phyloP scores from a whole-genome alignment of 768 basidiomycete genomes.

The Lepiota venenata region DNA sequence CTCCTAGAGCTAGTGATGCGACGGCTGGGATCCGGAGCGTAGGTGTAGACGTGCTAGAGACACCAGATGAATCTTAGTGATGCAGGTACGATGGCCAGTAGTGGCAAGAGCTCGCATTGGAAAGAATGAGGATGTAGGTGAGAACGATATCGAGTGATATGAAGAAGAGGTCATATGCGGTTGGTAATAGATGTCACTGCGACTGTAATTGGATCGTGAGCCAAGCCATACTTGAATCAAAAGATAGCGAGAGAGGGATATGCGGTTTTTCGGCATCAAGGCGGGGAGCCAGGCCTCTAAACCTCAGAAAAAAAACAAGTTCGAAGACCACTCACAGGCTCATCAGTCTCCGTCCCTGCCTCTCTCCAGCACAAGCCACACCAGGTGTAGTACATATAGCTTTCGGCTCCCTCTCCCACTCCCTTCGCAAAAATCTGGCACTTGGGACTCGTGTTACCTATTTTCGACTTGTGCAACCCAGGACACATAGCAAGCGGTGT shows the following conservation, averaged over 20 bases:
- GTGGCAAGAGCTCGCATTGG: slow-evolving; percentile 60
- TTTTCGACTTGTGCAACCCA: not conserved
- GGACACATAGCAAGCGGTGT: not conserved
- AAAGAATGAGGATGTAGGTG: slow-evolving; percentile 30
- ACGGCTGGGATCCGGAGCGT: slow-evolving; percentile 10
- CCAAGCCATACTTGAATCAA: no score
- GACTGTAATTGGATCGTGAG: slow-evolving; percentile 29
- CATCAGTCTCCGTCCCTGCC: slow-evolving; percentile 77
- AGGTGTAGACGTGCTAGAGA: slow-evolving; percentile 43
- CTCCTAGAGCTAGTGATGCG: slow-evolving; percentile 30
- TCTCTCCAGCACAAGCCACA: slow-evolving; percentile 64
- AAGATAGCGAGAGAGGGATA: no score
- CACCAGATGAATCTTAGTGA: slow-evolving; percentile 63
- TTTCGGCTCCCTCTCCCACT: slow-evolving; percentile 17
- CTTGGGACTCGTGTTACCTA: not conserved
- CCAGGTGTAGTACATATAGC: slow-evolving; percentile 66
- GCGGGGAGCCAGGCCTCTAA: no score
- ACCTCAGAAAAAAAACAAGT: not conserved
- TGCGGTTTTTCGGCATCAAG: no score
- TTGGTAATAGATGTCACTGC: slow-evolving; percentile 68
- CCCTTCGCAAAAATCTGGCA: no score
- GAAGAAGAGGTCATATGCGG: slow-evolving; percentile 40
- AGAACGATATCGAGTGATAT: not conserved
- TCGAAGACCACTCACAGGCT: slow-evolving; percentile 72
- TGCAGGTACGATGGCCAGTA: slow-evolving; percentile 72